Percentiles rank a stretch among this genome's conserved stretches.
Evolutionary conservation across 2,329 filamentous ascomycete species (phyloP).

Genomic region (Trichophyton simii): DNA sequence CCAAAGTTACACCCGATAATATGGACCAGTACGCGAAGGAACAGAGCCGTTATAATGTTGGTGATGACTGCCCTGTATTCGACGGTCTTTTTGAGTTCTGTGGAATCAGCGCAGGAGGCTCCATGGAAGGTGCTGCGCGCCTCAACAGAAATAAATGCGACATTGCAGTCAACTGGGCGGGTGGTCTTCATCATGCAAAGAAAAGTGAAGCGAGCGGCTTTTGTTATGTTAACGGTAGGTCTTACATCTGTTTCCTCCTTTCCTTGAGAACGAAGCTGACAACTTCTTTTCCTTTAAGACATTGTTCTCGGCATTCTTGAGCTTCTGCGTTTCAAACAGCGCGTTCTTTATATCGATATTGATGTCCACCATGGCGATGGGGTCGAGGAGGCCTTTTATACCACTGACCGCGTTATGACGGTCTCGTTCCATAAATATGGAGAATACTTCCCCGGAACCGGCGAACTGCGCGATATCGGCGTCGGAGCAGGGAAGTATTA

Average conservation of each 20-base stretch:
- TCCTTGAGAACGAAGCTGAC: constrained; percentile 10
- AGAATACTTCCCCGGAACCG: constrained; percentile 59
- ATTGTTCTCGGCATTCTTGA: constrained; percentile 56
- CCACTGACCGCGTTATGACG: constrained; percentile 59
- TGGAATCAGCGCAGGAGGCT: constrained; percentile 56
- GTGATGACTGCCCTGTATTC: constrained; percentile 53
- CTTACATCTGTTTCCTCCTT: neutral
- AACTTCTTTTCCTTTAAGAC: constrained; percentile 31
- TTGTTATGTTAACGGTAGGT: constrained; percentile 79
- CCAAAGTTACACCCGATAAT: constrained; percentile 93
- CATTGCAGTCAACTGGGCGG: constrained; percentile 72
- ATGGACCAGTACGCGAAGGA: constrained; percentile 90
- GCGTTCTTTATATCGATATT: constrained; percentile 55
- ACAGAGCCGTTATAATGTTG: constrained; percentile 66
- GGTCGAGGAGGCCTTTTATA: constrained; percentile 60
- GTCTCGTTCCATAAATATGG: constrained; percentile 62
- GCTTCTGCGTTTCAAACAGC: constrained; percentile 50
- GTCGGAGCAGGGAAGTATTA: constrained; percentile 56
- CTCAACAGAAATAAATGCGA: constrained; percentile 57
- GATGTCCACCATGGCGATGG: constrained; percentile 57
- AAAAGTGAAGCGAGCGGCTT: constrained; percentile 90
- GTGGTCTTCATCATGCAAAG: constrained; percentile 91
- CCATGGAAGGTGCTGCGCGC: constrained; percentile 58
- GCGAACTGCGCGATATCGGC: constrained; percentile 55
- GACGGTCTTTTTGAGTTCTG: constrained; percentile 60